A percentile compares a stretch with the other conserved stretches of the same genome.
These are phyloP conservation scores for Oidium heveae DNA, from an alignment of 2,329 filamentous ascomycete genomes.

Conservation along the genomic window DNA sequence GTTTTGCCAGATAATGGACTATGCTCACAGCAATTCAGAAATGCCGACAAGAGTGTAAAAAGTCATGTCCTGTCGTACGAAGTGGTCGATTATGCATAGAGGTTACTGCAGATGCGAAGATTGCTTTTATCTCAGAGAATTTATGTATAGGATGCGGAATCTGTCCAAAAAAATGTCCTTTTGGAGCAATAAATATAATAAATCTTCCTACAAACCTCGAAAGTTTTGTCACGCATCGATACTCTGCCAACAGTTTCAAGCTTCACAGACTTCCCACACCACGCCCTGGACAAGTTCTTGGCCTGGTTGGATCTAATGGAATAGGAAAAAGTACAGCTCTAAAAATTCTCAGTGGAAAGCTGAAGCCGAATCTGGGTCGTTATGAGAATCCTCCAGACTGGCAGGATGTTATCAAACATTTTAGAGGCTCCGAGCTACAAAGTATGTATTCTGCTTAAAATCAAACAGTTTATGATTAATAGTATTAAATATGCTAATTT, in stretches of 20 bases:
- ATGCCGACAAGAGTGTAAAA: constrained; percentile 98
- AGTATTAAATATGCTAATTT: constrained; percentile 4
- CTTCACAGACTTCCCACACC: constrained; percentile 91
- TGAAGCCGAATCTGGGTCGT: constrained; percentile 90
- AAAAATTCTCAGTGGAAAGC: constrained; percentile 94
- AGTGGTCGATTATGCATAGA: constrained; percentile 96
- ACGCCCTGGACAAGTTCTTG: constrained; percentile 79
- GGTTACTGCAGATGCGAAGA: constrained; percentile 65
- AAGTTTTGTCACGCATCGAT: constrained; percentile 91
- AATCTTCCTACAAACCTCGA: constrained; percentile 98
- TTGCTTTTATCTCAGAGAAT: constrained; percentile 92
- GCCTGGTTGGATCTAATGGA: constrained; percentile 97
- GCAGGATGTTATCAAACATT: constrained; percentile 97
- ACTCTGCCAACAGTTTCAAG: constrained; percentile 99
- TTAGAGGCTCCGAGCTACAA: constrained; percentile 89
- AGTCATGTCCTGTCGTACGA: constrained; percentile 89
- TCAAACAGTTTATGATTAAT: neutral
- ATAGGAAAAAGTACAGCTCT: constrained; percentile 99
- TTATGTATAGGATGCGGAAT: constrained; percentile 98
- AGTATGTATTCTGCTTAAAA: constrained; percentile 31
- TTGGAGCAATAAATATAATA: constrained; percentile 98
- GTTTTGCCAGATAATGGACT: too few species aligned
- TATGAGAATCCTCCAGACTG: constrained; percentile 95
- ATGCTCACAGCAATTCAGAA: constrained; percentile 28
- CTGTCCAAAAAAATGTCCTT: constrained; percentile 97